Evolutionary conservation across 2,329 filamentous ascomycete genomes (phyloP), one percentile per base, ranked within the genome.

Genomic region (Purpureocillium lavendulum): DNA sequence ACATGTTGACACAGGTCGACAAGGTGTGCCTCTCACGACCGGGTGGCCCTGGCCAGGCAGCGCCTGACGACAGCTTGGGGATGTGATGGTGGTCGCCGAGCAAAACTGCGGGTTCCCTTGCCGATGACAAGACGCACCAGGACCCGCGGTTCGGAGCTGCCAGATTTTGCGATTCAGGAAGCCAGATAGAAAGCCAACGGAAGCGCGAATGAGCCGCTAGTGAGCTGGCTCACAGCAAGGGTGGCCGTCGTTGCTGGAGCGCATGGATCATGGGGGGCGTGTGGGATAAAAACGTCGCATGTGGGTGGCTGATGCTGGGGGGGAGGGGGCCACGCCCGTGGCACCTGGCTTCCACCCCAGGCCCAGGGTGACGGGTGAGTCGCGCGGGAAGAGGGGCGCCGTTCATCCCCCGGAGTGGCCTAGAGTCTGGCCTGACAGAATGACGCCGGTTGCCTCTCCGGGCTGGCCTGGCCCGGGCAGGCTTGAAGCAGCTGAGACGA

Each of bases 161-260:
- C 41, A 41, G 41, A 35, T 40, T 30, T 35, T 29, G 51, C 46
- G 40, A 44, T 47, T 46, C 44, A 48, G 47, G 51, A 56, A 56
- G 48, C 43, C 51, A 45, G 47, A 50, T 52, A 48, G 54, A 58
- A 58, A 54, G 47, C 43, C 49, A 46, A 49, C 44, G 53, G 55
- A 58, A 57, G 49, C 43, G 40, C 47, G 42, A 45, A 41, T 38
- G 41, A 46, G 42, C 49, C 43, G 36, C 44, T 45, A 47, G 38
- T 35, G 30, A 21, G 36, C 28, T 29, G 33, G 41, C 18, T 13
- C 17, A 12, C 16, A 31, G 24, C 36, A 37, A 35, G 41, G 37
- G 35, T 38, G 17, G 10, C 7, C 21, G 18, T 24, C 33, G 34
- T 9, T 33, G 37, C n/a, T 21, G 36, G 36, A 33, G 30, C 36